Base-by-base conservation (phyloP, 2,329 filamentous ascomycete species). In the Beauveria asiatica region DNA sequence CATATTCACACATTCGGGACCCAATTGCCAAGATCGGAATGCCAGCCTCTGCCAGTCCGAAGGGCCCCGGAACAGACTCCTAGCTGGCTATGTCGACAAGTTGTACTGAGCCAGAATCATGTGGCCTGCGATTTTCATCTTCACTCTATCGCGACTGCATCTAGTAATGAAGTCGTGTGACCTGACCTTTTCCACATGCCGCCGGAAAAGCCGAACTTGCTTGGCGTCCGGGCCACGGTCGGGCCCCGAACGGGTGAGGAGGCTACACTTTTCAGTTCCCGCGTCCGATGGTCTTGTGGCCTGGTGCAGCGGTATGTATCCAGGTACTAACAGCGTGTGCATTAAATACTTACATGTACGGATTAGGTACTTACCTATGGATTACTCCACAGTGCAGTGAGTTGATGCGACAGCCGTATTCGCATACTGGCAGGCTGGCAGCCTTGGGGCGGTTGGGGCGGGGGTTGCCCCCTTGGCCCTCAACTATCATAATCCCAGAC, bases 211-310 rank as follows among this genome's bases (percentile, higher is more conserved):
- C 19, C 25, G 54, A 46, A 27, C 23, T 17, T 39, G 27, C 19
- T 37, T n/a, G 39, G 13, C n/a, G 11, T 13, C 54, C 27, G 19
- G 19, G 30, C 16, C 19, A 19, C 19, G 13, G 19, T 42, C 30
- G 19, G 27, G 51, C 51, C 39, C 3, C 19, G 19, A 57, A 48
- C 54, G 54, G 54, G 30, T 4, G 16, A 25, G 16, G 19, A 41
- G 19, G 54, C 30, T 37, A 57, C 54, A 57, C 39, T 57, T 57
- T 45, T 39, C 42, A 37, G 54, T 48, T 44, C 27, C 53, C 54
- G 54, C 54, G 54, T 44, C 54, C 53, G 53, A 30, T 25, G 19
- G 25, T 30, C 39, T 33, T 19, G 10, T 44, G 52, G 13, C 10
- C n/a, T 53, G 21, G 39, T 23, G 37, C 41, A 33, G 10, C 30